Percentiles rank a stretch among this genome's conserved stretches.
phyloP scores from a whole-genome alignment of 2,329 filamentous ascomycete species.

The Trichothecium sympodiale region DNA sequence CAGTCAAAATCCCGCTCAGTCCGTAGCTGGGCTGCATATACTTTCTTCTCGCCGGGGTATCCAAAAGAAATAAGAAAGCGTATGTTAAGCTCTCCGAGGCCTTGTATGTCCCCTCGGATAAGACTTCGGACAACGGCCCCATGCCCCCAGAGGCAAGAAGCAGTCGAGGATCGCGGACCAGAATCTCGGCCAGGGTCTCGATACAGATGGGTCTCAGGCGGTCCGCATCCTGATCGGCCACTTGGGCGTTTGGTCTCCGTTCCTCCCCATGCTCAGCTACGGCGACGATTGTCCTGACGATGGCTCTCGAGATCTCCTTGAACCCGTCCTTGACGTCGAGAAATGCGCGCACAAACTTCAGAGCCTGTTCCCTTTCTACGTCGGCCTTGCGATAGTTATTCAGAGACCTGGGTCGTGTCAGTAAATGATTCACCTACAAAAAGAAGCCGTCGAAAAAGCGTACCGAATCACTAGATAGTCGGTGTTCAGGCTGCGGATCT shows the following conservation, averaged over 20 bases:
- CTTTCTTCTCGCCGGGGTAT: conserved; percentile 68
- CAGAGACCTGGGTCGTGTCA: conserved; percentile 46
- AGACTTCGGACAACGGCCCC: conserved; percentile 76
- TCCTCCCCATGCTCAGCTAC: conserved; percentile 85
- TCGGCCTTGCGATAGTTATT: conserved; percentile 96
- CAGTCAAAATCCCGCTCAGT: conserved; percentile 78
- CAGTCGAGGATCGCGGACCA: conserved; percentile 74
- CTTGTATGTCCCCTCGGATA: conserved; percentile 84
- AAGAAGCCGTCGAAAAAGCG: neutral
- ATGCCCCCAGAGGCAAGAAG: conserved; percentile 78
- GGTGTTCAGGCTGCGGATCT: conserved; percentile 77
- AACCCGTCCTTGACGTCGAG: conserved; percentile 91
- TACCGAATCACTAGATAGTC: conserved; percentile 74
- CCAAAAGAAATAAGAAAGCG: conserved; percentile 82
- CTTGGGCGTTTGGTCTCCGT: conserved; percentile 63
- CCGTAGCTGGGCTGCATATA: conserved; percentile 84
- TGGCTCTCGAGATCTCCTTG: conserved; percentile 72
- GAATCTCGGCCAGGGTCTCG: conserved; percentile 83
- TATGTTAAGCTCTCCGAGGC: conserved; percentile 80
- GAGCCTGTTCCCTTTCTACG: conserved; percentile 88
- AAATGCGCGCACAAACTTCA: conserved; percentile 93
- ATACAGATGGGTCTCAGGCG: conserved; percentile 82
- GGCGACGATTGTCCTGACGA: conserved; percentile 82
- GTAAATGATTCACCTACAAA: neutral
- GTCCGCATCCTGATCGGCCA: conserved; percentile 64